Evolutionary conservation across 495 filamentous ascomycete genomes (phyloP), one percentile per base, ranked within the genome.

Genomic region (Amphirosellinia nigrospora): DNA sequence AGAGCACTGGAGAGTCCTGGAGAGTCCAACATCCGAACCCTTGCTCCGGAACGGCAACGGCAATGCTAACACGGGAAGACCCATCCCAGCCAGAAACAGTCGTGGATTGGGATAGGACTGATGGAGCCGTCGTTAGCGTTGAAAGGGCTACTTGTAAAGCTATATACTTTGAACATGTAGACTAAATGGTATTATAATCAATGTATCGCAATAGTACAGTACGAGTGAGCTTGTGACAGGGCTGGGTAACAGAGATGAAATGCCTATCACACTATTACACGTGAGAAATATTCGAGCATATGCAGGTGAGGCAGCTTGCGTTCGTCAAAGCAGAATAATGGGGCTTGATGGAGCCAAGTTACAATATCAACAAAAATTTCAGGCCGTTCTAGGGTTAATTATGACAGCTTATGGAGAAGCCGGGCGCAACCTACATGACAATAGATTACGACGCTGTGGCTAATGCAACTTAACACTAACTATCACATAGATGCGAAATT

Each of bases 231-330:
- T 6, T 21, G 50, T 10, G 7, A 56, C 59, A 70, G 36, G 68
- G 68, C 58, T 56, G 34, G 53, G 43, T 30, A 61, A 43, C 56
- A 41, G 8, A 36, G n/a, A 39, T 39, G 56, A 52, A 60, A 62
- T 69, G 58, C 56, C 66, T 69, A 69, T 69, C 66, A 69, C 66
- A 62, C 66, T 69, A 69, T 60, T 69, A 68, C 66, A 69, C 58
- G 66, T 69, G 66, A 62, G 66, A 62, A 69, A 43, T 62, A 60
- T 53, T 69, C 23, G 45, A 41, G 32, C 66, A 69, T 62, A 69
- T 69, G 66, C 66, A 69, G 66, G 66, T 36, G 19, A 62, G 43
- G 43, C 28, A 55, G 56, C 66, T 50, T 69, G 58, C 58, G 66
- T 62, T 69, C 46, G 58, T 68, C 45, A 36, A 36, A 62, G 66